Evolutionary conservation across 495 filamentous ascomycete genomes (phyloP), one percentile per base, ranked within the genome.

Genomic region (Haplographium delicatum): DNA sequence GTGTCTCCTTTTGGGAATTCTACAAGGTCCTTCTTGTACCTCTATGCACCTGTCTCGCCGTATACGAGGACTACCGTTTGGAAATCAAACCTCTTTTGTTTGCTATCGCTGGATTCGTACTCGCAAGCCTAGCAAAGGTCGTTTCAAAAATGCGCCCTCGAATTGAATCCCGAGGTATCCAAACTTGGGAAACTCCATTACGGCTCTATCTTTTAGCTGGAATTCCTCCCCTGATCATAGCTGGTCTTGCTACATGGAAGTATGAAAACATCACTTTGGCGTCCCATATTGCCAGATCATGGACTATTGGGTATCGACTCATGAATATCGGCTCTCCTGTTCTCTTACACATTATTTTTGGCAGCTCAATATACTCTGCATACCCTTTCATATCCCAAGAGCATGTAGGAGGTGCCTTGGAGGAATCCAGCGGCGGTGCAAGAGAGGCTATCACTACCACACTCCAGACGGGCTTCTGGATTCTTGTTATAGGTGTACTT

Each of bases 401-500:
- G 6, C 28, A 50, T 23, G 37, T 50, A 6, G 42, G 41, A 10
- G 51, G 56, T 6, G 56, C 47, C 24, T 27, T 59, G 20, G 51
- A 59, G 27, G 56, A 59, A 19, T 15, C 34, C 1, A 48, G 42
- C 13, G 16, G 20, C 2, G 20, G 30, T 3, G 46, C 47, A 4
- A 43, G 25, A 44, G 38, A 47, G 18, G 51, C 56, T 7, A 23
- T 51, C 15, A 26, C 34, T 10, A 39, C 24, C 23, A 59, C 56
- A 1, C 28, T 59, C 19, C 56, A 59, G 22, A 28, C 56, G n/a
- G 35, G 46, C 5, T 54, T 54, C 41, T 51, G 46, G 51, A 27
- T 59, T 10, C 18, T 47, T 8, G 26, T 26, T n/a, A 34, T 59
- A 16, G 51, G 56, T 11, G 43, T 51, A n/a, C 18, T 59, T 1